Percentiles rank a stretch among this genome's conserved stretches.
phyloP scores from a whole-genome alignment of 1,284 basidiomycete species.

The Kwoniella shivajii region DNA sequence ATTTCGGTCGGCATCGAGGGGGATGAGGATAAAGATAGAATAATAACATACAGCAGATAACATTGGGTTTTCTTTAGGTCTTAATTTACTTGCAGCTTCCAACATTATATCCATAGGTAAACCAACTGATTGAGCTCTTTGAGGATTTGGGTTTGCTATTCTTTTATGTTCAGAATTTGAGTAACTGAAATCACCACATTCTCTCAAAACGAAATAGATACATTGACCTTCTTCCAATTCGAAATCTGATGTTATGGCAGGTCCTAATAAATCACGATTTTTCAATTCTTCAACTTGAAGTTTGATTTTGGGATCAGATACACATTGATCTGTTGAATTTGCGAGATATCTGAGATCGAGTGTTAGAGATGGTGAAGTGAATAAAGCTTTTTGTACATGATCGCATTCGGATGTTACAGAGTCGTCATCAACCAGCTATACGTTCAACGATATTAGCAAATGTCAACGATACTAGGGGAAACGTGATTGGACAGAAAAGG shows the following conservation, averaged over 20 bases:
- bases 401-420: conserved; percentile 48
- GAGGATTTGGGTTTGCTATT: conserved; percentile 44
- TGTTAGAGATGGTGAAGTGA: conserved; percentile 64
- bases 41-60: conserved; percentile 61
- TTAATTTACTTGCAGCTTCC: conserved; percentile 59
- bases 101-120: conserved; percentile 60
- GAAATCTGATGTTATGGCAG: conserved; percentile 53
- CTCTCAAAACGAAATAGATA: conserved; percentile 79
- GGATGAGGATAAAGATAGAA: conserved; percentile 6
- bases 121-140: conserved; percentile 56
- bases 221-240: conserved; percentile 76
- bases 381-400: conserved; percentile 67
- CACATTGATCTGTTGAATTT: conserved; percentile 55
- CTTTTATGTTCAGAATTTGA: conserved; percentile 33
- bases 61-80: conserved; percentile 63
- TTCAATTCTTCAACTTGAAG: conserved; percentile 56
- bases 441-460: background rate
- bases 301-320: conserved; percentile 60
- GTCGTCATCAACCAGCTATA: conserved; percentile 56
- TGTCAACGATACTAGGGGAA: no score
- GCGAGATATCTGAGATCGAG: conserved; percentile 75
- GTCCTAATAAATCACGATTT: conserved; percentile 43
- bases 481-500: background rate
- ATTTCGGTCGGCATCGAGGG: no score
- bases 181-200: conserved; percentile 48